A percentile compares a stretch with the other conserved stretches of the same genome.
These are phyloP conservation scores for Diaporthe citrichinensis DNA, from an alignment of 2,329 filamentous ascomycete species.

Conservation along the genomic window DNA sequence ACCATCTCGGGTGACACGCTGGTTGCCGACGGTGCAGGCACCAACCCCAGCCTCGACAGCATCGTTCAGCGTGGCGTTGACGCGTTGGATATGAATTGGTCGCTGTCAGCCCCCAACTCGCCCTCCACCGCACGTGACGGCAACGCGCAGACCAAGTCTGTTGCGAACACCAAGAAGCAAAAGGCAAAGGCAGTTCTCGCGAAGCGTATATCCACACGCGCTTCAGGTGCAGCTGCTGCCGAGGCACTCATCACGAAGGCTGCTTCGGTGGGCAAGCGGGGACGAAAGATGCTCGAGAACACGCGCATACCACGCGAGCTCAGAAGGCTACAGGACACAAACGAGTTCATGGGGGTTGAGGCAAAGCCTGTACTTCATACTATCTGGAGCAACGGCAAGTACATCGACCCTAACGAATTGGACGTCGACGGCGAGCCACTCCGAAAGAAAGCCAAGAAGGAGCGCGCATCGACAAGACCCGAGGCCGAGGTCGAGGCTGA, in stretches of 20 bases:
- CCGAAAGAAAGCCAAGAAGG: conserved; percentile 52
- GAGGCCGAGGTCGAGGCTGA: conserved; percentile 20
- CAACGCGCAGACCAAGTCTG: conserved; percentile 52
- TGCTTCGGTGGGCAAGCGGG: conserved; percentile 72
- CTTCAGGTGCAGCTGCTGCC: conserved; percentile 55
- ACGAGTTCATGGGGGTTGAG: conserved; percentile 73
- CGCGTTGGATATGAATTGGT: conserved; percentile 62
- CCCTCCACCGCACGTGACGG: conserved; percentile 49
- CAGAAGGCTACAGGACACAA: conserved; percentile 71
- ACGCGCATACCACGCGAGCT: conserved; percentile 70
- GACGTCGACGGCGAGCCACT: conserved; percentile 54
- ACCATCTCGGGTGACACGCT: conserved; percentile 60
- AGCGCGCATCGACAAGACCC: conserved; percentile 43
- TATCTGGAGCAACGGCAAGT: conserved; percentile 77
- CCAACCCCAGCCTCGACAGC: conserved; percentile 45
- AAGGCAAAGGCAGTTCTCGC: conserved; percentile 44
- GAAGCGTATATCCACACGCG: conserved; percentile 61
- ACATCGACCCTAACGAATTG: conserved; percentile 60
- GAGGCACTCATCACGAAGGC: conserved; percentile 63
- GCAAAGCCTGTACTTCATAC: conserved; percentile 70
- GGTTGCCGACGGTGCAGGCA: conserved; percentile 45
- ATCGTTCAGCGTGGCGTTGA: conserved; percentile 58
- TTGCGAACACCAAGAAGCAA: conserved; percentile 24
- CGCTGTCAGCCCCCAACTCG: conserved; percentile 55
- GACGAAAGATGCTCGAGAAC: conserved; percentile 67